Evolutionary conservation across 2,329 filamentous ascomycete genomes (phyloP).

Genomic region (Stagonosporopsis rhizophila): DNA sequence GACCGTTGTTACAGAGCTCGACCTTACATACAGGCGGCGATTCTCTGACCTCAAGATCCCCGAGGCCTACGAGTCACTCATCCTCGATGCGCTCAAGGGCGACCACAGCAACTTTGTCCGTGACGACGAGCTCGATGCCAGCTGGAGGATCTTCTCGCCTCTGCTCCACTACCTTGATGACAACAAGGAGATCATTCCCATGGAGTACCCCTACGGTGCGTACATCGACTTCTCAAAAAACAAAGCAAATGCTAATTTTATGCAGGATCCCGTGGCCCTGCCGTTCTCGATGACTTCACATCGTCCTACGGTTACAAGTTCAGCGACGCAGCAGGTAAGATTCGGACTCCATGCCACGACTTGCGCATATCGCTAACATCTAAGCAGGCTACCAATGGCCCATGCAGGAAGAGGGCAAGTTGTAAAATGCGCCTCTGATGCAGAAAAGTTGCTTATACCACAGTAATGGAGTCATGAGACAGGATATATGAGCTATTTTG

Average conservation of each 20-base stretch:
- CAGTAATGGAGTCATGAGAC: constrained; percentile 24
- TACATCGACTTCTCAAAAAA: neutral
- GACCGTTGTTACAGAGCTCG: constrained; percentile 97
- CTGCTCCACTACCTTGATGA: constrained; percentile 97
- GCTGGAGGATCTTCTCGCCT: constrained; percentile 98
- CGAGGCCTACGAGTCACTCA: constrained; percentile 97
- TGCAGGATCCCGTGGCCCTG: constrained; percentile 90
- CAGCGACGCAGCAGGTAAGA: constrained; percentile 82
- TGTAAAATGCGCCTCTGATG: constrained; percentile 30
- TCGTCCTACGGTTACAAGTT: constrained; percentile 99
- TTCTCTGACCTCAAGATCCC: constrained; percentile 99
- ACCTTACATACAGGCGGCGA: constrained; percentile 95
- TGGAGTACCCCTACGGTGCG: constrained; percentile 99
- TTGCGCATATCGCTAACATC: constrained; percentile 24
- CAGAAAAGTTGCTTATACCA: constrained; percentile 26
- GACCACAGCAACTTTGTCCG: constrained; percentile 94
- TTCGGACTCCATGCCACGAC: constrained; percentile 14
- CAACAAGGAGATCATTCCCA: constrained; percentile 98
- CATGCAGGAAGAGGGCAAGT: constrained; percentile 46
- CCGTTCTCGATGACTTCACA: constrained; percentile 97
- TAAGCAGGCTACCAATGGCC: constrained; percentile 50
- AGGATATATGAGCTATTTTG: constrained; percentile 19
- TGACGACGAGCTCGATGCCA: constrained; percentile 82
- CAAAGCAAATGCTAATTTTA: neutral
- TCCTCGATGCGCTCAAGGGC: constrained; percentile 96